Percentiles rank a stretch among this genome's conserved stretches.
Conservation (phyloP, 768 basidiomycete genomes). For the Macrolepiota dolichaula region DNA sequence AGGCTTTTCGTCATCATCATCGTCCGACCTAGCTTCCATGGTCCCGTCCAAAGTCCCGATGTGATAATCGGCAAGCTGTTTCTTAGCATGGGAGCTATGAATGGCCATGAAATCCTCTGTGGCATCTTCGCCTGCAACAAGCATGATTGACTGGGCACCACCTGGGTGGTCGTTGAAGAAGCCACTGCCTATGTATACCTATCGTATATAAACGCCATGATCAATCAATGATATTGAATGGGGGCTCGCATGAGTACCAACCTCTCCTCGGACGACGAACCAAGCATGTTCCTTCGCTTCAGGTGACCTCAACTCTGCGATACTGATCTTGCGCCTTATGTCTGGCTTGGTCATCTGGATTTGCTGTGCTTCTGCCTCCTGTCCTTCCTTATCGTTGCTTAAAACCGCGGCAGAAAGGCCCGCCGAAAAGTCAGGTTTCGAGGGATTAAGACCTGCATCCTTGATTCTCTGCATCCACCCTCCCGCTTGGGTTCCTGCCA, state of each 20-base stretch:
- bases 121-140: conserved; percentile 56
- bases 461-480: conserved; percentile 67
- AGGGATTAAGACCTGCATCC: conserved; percentile 37
- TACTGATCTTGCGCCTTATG: conserved; percentile 40
- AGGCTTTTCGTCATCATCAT: conserved; percentile 7
- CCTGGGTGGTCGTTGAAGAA: conserved; percentile 59
- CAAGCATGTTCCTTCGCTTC: conserved; percentile 33
- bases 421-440: conserved; percentile 35
- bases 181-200: conserved; percentile 49
- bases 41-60: conserved; percentile 43
- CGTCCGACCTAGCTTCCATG: not conserved
- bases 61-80: conserved; percentile 46
- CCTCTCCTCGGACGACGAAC: conserved; percentile 53
- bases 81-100: conserved; percentile 49
- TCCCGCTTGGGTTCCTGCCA: conserved; percentile 40
- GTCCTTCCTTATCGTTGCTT: not conserved
- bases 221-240: not conserved
- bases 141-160: conserved; percentile 49
- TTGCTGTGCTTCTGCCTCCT: conserved; percentile 12
- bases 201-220: not conserved
- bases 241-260: conserved; percentile 10
- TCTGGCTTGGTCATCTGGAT: conserved; percentile 43
- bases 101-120: conserved; percentile 66
- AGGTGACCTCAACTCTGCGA: conserved; percentile 39
- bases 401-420: not conserved